Evolutionary conservation across 345 rosid species (phyloP), one percentile per base, ranked within the genome.

Genomic region (Psidium friedrichsthalianum): DNA sequence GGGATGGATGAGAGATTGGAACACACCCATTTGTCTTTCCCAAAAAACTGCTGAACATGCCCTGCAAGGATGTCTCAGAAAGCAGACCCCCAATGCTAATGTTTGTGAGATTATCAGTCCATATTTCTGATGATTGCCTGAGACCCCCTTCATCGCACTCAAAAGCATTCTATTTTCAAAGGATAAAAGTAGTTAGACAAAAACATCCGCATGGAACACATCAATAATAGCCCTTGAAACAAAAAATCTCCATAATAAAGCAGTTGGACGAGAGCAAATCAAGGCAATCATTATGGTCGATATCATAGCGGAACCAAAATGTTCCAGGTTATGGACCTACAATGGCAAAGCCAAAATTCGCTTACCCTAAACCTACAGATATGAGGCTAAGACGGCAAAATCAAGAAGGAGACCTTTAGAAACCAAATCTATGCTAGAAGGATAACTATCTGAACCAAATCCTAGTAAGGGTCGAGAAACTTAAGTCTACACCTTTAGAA

Each of bases 1-100:
- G 93, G 86, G 94, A 89, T 87, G 92, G 92, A 88, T 88, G 94
- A 69, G 87, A 55, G 85, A 86, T 86, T 54, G 84, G 84, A 84
- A 80, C 86, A 82, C 32, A 83, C 36, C 89, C 93, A 89, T 85
- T 90, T 90, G 92, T 57, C 83, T 88, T 89, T 49, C 88, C 86
- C 56, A 90, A 88, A 69, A 18, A 56, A 69, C 69, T 83, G 82
- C 57, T 83, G 51, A 88, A 20, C 87, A 47, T 88, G 52, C 87
- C 96, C 84, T 91, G 94, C 90, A 95, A 84, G 82, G 98, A 94
- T 89, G 94, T 96, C 87, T 96, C 98, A 18, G 98, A 94, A 69
- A 96, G 90, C 87, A 95, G 89, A 42, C 95, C 98, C 84, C 98
- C 96, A 54, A 95, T 93, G 91, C 98, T 97, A 87, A 95, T 91